These are phyloP conservation scores for Phytophthora hybrid DNA, from an alignment of 352 stramenopile species.

Conservation along the genomic window DNA sequence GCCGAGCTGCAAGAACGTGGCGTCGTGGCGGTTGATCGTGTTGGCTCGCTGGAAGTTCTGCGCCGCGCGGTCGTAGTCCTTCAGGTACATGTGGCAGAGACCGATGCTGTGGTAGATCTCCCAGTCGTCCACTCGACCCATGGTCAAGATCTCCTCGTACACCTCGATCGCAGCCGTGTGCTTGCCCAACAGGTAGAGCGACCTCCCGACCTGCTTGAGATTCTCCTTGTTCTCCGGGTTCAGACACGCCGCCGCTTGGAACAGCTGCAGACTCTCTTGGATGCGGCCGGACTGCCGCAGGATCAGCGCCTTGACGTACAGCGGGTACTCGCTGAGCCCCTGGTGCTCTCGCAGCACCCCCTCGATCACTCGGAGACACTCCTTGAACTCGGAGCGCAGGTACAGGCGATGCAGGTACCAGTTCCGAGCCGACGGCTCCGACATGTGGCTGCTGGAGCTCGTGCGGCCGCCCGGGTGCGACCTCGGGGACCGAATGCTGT, in stretches of 20 bases:
- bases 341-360: constrained; percentile 84
- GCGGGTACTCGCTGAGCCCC: constrained; percentile 91
- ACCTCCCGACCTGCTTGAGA: constrained; percentile 90
- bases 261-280: constrained; percentile 91
- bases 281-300: constrained; percentile 89
- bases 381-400: constrained; percentile 86
- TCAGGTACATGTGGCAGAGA: constrained; percentile 92
- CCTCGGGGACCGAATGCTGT: constrained; percentile 68
- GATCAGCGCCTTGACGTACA: constrained; percentile 94
- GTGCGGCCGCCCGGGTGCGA: constrained; percentile 40
- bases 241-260: constrained; percentile 92
- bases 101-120: constrained; percentile 94
- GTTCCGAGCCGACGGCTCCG: constrained; percentile 70
- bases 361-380: constrained; percentile 92
- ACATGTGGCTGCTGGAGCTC: constrained; percentile 27
- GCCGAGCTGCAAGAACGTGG: constrained; percentile 92
- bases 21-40: constrained; percentile 91
- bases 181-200: constrained; percentile 88
- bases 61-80: constrained; percentile 91
- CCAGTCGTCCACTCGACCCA: constrained; percentile 89
- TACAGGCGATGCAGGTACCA: constrained; percentile 90
- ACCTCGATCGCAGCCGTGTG: constrained; percentile 92
- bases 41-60: constrained; percentile 93
- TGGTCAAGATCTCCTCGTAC: constrained; percentile 91
- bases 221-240: constrained; percentile 94